These are phyloP conservation scores for Cylindrotheca fusiformis DNA, from an alignment of 108 stramenopile species.

Conservation along the genomic window DNA sequence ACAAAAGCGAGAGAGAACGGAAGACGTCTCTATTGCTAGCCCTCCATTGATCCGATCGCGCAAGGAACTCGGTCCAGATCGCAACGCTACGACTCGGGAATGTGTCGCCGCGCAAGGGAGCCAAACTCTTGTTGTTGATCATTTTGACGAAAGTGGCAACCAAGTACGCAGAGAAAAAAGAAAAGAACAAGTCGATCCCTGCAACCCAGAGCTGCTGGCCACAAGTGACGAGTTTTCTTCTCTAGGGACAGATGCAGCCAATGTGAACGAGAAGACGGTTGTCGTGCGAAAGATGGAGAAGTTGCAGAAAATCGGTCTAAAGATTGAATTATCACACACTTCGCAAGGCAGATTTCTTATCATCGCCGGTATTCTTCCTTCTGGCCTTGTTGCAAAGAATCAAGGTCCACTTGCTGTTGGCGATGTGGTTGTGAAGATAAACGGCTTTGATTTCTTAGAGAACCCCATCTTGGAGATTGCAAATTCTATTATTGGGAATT, in stretches of 20 bases:
- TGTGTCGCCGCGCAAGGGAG: conserved; percentile 8
- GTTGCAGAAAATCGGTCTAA: conserved; percentile 5
- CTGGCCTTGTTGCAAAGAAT: conserved; percentile 8
- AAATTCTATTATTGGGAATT: background rate
- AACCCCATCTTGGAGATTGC: conserved; percentile 9
- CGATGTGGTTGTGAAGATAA: conserved; percentile 31
- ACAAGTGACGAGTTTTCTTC: background rate
- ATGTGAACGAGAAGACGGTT: background rate
- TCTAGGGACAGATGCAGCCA: background rate
- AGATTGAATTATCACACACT: background rate
- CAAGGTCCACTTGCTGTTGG: conserved; percentile 18
- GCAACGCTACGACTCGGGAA: too few species aligned
- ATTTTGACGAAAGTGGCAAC: conserved; percentile 4
- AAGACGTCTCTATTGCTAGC: conserved; percentile 9
- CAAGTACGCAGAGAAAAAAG: background rate
- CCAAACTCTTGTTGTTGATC: background rate
- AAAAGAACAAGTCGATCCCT: background rate
- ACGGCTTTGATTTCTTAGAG: conserved; percentile 22
- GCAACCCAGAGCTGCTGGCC: conserved; percentile 6
- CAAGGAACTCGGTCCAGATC: too few species aligned
- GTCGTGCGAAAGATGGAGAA: conserved; percentile 2
- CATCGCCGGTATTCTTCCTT: conserved; percentile 8
- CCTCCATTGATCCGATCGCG: conserved; percentile 8
- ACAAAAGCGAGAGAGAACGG: background rate
- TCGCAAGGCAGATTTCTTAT: background rate